Conservation (phyloP, 768 basidiomycete species). For the Kwoniella sp. region DNA sequence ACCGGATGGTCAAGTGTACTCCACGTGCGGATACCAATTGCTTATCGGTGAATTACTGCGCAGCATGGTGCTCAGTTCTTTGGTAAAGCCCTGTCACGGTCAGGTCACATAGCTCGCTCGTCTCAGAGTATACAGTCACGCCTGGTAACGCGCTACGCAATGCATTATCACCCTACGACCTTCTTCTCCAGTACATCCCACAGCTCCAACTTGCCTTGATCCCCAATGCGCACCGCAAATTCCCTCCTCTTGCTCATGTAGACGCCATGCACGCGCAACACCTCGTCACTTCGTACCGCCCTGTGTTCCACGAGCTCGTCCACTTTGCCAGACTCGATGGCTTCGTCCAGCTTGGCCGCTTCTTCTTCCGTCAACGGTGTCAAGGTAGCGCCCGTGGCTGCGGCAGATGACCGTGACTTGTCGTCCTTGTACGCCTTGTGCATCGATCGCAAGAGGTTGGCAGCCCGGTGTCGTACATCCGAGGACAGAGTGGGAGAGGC, state of each 20-base stretch:
- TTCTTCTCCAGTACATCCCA: constrained; percentile 31
- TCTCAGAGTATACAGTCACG: too few species aligned
- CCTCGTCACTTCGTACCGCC: constrained; percentile 24
- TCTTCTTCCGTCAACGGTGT: constrained; percentile 5
- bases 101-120: too few species aligned
- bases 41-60: too few species aligned
- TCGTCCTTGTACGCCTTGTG: constrained; percentile 34
- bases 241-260: constrained; percentile 40
- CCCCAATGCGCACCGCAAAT: constrained; percentile 32
- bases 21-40: too few species aligned
- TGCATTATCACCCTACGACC: too few species aligned
- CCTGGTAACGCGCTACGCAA: too few species aligned
- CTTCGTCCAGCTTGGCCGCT: constrained; percentile 13
- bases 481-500: constrained; percentile 41
- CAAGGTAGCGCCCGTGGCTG: not conserved
- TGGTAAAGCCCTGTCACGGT: too few species aligned
- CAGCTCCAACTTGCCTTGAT: constrained; percentile 31
- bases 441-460: constrained; percentile 21
- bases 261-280: constrained; percentile 39
- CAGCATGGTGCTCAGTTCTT: too few species aligned
- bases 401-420: constrained; percentile 11
- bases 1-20: too few species aligned
- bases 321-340: constrained; percentile 10
- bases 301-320: constrained; percentile 30
- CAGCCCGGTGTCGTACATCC: constrained; percentile 38